Conservation (phyloP, 108 stramenopile species). For the Fistulifera solaris region DNA sequence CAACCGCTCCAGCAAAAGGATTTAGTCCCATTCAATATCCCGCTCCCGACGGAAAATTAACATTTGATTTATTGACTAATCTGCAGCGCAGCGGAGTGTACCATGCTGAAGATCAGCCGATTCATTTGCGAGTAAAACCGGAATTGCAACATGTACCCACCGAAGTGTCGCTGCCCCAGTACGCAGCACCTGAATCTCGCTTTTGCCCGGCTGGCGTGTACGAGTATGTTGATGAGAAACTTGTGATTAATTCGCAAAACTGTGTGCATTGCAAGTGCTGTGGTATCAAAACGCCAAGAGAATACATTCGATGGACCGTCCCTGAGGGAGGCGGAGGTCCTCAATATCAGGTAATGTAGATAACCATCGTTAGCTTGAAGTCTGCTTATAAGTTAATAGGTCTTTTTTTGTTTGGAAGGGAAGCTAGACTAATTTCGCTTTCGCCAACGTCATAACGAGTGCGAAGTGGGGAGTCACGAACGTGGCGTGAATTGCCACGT, state of each 20-base stretch:
- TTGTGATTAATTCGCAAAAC: constrained; percentile 97
- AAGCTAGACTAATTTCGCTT: no score
- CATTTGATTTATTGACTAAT: constrained; percentile 95
- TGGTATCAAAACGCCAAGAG: constrained; percentile 96
- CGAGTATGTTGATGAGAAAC: constrained; percentile 79
- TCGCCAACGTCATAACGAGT: no score
- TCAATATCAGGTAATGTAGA: constrained; percentile 92
- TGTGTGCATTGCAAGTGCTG: constrained; percentile 99
- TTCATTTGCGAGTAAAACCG: constrained; percentile 89
- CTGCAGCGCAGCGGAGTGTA: constrained; percentile 89
- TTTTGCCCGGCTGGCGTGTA: constrained; percentile 98
- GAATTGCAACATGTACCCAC: constrained; percentile 52
- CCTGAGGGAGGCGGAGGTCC: constrained; percentile 99
- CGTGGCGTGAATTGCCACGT: no score
- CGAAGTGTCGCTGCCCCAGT: constrained; percentile 65
- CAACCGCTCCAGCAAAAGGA: constrained; percentile 55
- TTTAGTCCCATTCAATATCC: constrained; percentile 82
- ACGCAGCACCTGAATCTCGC: constrained; percentile 92
- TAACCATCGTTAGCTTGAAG: neutral
- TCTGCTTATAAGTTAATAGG: neutral
- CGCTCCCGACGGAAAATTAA: constrained; percentile 88
- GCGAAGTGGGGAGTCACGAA: no score
- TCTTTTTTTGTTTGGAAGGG: no score
- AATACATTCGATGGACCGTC: constrained; percentile 99
- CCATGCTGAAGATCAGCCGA: constrained; percentile 98